Evolutionary conservation across 768 basidiomycete genomes (phyloP).

Genomic region (Mycena rosella): DNA sequence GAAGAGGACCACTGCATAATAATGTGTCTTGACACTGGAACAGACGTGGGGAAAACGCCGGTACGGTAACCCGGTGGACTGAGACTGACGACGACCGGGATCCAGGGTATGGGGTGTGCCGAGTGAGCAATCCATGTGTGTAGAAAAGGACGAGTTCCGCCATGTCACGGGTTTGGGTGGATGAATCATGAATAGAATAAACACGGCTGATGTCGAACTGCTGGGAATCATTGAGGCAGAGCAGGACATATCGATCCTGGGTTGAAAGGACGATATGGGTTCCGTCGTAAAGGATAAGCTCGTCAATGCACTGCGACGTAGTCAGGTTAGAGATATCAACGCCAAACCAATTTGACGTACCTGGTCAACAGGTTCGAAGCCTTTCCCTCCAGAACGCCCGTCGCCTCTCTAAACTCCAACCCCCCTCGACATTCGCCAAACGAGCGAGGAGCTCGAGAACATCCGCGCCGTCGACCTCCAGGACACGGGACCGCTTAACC

Average conservation of each 20-base stretch:
- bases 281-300: conserved; percentile 4
- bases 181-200: conserved; percentile 8
- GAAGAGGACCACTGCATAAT: conserved; percentile 5
- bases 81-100: conserved; percentile 2
- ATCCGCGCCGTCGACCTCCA: background rate
- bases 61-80: conserved; percentile 13
- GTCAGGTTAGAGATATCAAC: conserved; percentile 8
- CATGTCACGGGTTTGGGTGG: conserved; percentile 14
- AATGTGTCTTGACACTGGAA: conserved; percentile 9
- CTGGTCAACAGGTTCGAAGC: conserved; percentile 9
- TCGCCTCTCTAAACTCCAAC: conserved; percentile 10
- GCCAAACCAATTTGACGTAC: conserved; percentile 3
- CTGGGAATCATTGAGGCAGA: conserved; percentile 13
- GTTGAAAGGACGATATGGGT: conserved; percentile 20
- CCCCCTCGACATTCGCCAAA: background rate
- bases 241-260: conserved; percentile 14
- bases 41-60: conserved; percentile 10
- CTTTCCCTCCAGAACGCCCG: background rate
- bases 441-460: background rate
- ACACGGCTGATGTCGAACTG: conserved; percentile 11
- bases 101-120: background rate
- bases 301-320: conserved; percentile 18
- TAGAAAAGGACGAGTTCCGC: conserved; percentile 18
- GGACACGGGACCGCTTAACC: conserved; percentile 12
- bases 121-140: conserved; percentile 10